Conservation (phyloP, 2,329 filamentous ascomycete species). For the Exophiala sideris region DNA sequence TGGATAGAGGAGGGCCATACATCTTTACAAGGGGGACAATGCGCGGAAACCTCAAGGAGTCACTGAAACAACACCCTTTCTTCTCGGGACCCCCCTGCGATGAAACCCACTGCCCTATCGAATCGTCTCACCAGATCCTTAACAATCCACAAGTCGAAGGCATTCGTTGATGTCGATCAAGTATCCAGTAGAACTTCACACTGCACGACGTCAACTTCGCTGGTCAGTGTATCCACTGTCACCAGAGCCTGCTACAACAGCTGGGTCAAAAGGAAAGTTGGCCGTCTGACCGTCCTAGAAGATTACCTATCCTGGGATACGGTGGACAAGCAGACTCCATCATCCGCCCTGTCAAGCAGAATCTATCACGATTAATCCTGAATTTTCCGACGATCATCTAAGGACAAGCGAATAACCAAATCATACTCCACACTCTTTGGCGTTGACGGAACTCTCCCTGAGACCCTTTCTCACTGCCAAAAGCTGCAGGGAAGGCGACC, state of each 20-base stretch:
- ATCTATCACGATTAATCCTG: conserved; percentile 2
- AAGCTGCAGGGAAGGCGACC: too few relatives aligned
- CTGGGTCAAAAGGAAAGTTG: neutral
- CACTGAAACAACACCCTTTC: conserved; percentile 3
- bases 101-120: conserved; percentile 9
- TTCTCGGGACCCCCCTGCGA: neutral
- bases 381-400: conserved; percentile 16
- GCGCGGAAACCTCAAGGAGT: neutral
- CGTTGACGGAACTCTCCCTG: too few relatives aligned
- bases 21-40: neutral
- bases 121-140: conserved; percentile 16
- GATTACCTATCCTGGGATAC: neutral
- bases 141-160: conserved; percentile 3
- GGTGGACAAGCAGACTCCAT: conserved; percentile 1
- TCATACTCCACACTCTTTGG: conserved; percentile 1
- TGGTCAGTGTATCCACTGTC: neutral
- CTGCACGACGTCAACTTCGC: conserved; percentile 5
- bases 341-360: neutral
- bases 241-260: neutral
- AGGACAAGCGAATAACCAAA: conserved; percentile 4
- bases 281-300: neutral
- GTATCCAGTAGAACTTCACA: conserved; percentile 3
- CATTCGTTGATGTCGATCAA: conserved; percentile 16
- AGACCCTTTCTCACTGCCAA: too few relatives aligned
- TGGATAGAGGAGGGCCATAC: neutral